Percentiles rank a stretch among this genome's conserved stretches.
Evolutionary conservation across 2,329 filamentous ascomycete species (phyloP).

Genomic region (Fusarium clavum): DNA sequence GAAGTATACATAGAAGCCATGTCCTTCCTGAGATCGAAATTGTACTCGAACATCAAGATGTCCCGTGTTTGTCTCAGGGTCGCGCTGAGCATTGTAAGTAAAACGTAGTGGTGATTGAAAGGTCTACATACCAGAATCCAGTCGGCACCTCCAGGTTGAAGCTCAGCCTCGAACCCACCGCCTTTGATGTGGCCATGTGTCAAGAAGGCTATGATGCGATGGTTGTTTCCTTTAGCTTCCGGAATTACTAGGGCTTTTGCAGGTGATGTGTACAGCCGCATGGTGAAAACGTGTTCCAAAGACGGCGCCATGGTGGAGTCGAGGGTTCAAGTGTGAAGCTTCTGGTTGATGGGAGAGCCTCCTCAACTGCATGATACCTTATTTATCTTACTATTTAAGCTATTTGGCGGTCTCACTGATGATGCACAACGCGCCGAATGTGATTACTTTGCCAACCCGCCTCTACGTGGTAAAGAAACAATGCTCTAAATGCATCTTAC

Average conservation of each 20-base stretch:
- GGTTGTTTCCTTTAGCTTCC: conserved; percentile 1
- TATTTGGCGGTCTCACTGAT: not conserved
- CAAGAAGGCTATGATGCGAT: conserved; percentile 10
- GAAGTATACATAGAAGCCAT: not conserved
- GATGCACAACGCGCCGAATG: not conserved
- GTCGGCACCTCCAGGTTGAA: conserved; percentile 5
- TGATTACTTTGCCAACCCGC: not conserved
- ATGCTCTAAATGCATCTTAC: not conserved
- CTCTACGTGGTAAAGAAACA: not conserved
- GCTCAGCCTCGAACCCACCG: not conserved
- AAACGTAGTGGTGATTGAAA: too few relatives aligned
- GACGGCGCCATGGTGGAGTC: not conserved
- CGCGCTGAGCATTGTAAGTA: not conserved
- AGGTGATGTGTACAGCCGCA: conserved; percentile 3
- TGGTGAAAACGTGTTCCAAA: not conserved
- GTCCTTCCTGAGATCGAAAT: not conserved
- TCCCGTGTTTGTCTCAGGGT: conserved; percentile 8
- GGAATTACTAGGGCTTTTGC: conserved; percentile 6
- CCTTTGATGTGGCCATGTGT: not conserved
- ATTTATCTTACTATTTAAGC: fast-evolving
- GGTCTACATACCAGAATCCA: conserved; percentile 6
- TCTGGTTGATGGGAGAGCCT: not conserved
- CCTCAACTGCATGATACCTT: fast-evolving
- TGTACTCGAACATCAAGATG: conserved; percentile 13
- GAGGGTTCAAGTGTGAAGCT: not conserved